Evolutionary conservation across 2,329 filamentous ascomycete species (phyloP), one percentile per base, ranked within the genome.

Genomic region (Cytospora paraplurivora): DNA sequence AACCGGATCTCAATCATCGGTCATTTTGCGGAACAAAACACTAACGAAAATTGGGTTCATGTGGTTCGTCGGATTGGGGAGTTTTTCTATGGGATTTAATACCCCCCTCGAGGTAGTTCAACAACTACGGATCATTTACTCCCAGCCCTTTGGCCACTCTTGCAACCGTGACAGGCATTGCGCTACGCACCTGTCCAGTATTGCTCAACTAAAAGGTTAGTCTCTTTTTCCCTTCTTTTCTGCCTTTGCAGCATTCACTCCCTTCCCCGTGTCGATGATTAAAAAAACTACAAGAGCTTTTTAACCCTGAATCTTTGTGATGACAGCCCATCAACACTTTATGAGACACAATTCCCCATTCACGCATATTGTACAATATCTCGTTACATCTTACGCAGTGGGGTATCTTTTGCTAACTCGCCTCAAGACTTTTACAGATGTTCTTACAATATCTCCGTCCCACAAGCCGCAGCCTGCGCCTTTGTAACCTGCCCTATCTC

Each of bases 301-400:
- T 87, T 87, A 87, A 87, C 83, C 83, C 84, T 86, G 84, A 84
- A 79, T 77, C 74, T 77, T 72, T 71, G 72, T 80, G 81, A 86
- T 84, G 83, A 85, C 77, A 76, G 78, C 74, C 80, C 78, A 83
- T 82, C 78, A 85, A 75, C 75, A 83, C 76, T 71, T 69, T 85
- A 85, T 86, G 85, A 87, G 83, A 80, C 75, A 77, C 72, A 63
- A 58, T 63, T 63, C 47, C 50, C 62, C 47, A 65, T 60, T 67
- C 66, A 50, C 52, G 32, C 8, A 59, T 65, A 65, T 62, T 65
- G 50, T 56, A 66, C 68, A 69, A 49, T 70, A n/a, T 67, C 4
- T 44, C 51, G 35, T 55, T 51, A 35, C 62, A 62, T 66, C 57
- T 62, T 57, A 53, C 56, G 56, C 56, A 66, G 62, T 65, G 57